Evolutionary conservation across 2,329 filamentous ascomycete genomes (phyloP).

Genomic region (Aspergillus hortae): DNA sequence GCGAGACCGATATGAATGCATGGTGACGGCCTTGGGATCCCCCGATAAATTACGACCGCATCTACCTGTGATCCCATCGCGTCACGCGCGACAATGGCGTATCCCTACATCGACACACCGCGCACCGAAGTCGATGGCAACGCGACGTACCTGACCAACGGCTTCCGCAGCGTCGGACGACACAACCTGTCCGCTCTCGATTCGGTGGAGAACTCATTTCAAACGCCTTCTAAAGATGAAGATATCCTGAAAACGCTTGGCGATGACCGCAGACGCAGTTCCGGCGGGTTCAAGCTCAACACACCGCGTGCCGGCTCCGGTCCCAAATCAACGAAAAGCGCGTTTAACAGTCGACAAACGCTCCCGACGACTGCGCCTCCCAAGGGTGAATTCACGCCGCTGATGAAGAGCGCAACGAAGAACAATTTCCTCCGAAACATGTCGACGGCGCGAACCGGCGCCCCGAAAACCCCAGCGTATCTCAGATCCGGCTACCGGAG

Average conservation of each 20-base stretch:
- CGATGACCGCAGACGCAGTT: conserved; percentile 55
- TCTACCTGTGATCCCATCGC: conserved; percentile 7
- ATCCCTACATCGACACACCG: conserved; percentile 76
- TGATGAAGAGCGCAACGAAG: conserved; percentile 76
- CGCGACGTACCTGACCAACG: conserved; percentile 71
- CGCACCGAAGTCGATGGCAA: conserved; percentile 75
- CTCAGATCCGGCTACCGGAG: conserved; percentile 60
- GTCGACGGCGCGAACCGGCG: conserved; percentile 57
- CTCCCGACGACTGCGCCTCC: conserved; percentile 56
- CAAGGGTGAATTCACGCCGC: conserved; percentile 82
- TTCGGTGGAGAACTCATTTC: conserved; percentile 83
- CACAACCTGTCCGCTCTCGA: conserved; percentile 57
- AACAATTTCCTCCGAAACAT: conserved; percentile 57
- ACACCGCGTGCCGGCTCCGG: conserved; percentile 72
- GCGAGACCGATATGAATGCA: conserved; percentile 24
- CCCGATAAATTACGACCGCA: not conserved
- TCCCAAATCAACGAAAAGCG: conserved; percentile 32
- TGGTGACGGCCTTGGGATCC: conserved; percentile 14
- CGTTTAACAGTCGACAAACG: conserved; percentile 69
- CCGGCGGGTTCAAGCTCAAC: conserved; percentile 56
- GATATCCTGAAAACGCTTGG: conserved; percentile 74
- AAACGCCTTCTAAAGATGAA: conserved; percentile 71
- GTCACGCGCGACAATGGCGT: conserved; percentile 53
- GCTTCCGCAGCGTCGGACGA: conserved; percentile 52
- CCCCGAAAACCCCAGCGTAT: conserved; percentile 66